Conservation (phyloP, 768 basidiomycete genomes). For the Psilocybe sp. region DNA sequence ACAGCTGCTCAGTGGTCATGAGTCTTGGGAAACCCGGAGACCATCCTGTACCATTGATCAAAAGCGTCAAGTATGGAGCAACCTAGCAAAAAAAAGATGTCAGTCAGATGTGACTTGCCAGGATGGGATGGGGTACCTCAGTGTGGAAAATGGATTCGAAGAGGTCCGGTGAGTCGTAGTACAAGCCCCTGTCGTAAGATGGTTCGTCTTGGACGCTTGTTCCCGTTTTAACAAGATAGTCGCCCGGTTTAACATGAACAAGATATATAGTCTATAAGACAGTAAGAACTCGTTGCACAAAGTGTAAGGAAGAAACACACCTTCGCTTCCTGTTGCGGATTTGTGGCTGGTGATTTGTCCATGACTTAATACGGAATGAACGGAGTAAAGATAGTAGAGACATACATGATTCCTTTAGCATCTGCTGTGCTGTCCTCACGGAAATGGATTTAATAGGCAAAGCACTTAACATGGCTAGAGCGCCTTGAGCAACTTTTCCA, state of each 20-base stretch:
- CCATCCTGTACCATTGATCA: slow-evolving; percentile 90
- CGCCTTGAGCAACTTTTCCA: slow-evolving; percentile 83
- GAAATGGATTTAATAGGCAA: slow-evolving; percentile 61
- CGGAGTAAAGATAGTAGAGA: neutral
- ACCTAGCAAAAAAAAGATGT: slow-evolving; percentile 40
- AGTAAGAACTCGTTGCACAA: neutral
- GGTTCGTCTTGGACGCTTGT: slow-evolving; percentile 35
- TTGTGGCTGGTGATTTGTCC: slow-evolving; percentile 37
- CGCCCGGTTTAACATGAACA: slow-evolving; percentile 63
- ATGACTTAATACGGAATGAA: neutral
- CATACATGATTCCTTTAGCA: slow-evolving; percentile 55
- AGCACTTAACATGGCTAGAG: slow-evolving; percentile 66
- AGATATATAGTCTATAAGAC: slow-evolving; percentile 59
- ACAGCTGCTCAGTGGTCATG: slow-evolving; percentile 66
- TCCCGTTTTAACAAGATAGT: slow-evolving; percentile 58
- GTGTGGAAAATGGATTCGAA: slow-evolving; percentile 70
- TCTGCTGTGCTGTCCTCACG: slow-evolving; percentile 51
- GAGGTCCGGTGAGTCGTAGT: slow-evolving; percentile 66
- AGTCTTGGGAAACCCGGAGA: slow-evolving; percentile 72
- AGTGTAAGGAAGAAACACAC: neutral
- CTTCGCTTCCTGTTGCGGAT: slow-evolving; percentile 52
- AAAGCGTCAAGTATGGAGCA: slow-evolving; percentile 80
- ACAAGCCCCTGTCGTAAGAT: slow-evolving; percentile 60
- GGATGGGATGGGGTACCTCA: slow-evolving; percentile 39
- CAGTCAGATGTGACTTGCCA: neutral